A percentile compares a stretch with the other conserved stretches of the same genome.
Conservation (phyloP, 202 grass and related monocot species). For the Elaeis oleifera region DNA sequence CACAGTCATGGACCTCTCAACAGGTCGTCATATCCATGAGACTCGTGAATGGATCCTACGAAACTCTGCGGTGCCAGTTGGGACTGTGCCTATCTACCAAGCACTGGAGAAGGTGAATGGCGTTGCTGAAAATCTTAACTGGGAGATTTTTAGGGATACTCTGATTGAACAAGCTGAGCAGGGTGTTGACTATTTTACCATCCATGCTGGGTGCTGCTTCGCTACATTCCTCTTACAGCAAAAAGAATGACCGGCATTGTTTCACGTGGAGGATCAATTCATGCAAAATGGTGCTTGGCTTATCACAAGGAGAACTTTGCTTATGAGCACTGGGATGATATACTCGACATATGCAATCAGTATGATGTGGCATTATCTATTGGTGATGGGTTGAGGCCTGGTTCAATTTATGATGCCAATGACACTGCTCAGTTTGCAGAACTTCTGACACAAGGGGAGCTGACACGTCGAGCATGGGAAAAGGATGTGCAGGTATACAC, state of each 20-base stretch:
- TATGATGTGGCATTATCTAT: slow-evolving; percentile 94
- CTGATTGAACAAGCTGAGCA: slow-evolving; percentile 96
- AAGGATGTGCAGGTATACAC: slow-evolving; percentile 92
- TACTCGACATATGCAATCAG: slow-evolving; percentile 96
- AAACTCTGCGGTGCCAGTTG: slow-evolving; percentile 90
- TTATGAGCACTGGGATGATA: slow-evolving; percentile 98
- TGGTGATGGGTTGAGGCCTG: slow-evolving; percentile 87
- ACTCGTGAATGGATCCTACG: slow-evolving; percentile 95
- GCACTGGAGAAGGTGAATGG: slow-evolving; percentile 98
- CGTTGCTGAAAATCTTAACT: slow-evolving; percentile 82
- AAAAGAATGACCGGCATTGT: slow-evolving; percentile 99
- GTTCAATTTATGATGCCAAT: slow-evolving; percentile 99
- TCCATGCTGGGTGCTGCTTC: slow-evolving; percentile 85
- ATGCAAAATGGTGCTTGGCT: slow-evolving; percentile 96
- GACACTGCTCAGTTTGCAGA: slow-evolving; percentile 98
- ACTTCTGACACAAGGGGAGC: slow-evolving; percentile 82
- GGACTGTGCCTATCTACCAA: slow-evolving; percentile 96
- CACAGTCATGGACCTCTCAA: slow-evolving; percentile 98
- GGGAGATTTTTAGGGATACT: slow-evolving; percentile 90
- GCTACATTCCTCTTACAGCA: slow-evolving; percentile 94
- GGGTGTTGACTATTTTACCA: slow-evolving; percentile 98
- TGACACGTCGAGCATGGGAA: slow-evolving; percentile 94
- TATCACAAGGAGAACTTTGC: slow-evolving; percentile 99
- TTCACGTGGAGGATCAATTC: slow-evolving; percentile 94
- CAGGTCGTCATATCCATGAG: slow-evolving; percentile 92